Evolutionary conservation across 768 basidiomycete species (phyloP).

Genomic region (Auriscalpium vulgare): DNA sequence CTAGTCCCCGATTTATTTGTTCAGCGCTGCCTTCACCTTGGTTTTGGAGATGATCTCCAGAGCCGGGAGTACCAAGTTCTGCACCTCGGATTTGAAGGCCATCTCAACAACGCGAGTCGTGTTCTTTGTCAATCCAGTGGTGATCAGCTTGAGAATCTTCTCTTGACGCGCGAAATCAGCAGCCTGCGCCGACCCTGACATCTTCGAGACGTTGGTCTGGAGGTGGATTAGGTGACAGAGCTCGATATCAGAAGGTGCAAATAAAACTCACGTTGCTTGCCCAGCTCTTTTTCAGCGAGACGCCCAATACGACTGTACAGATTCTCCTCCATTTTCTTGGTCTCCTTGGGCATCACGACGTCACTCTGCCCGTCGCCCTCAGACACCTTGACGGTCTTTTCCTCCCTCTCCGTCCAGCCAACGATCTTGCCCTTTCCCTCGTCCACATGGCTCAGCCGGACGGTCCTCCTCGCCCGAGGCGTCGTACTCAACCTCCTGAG

Average conservation of each 20-base stretch:
- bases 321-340: conserved; percentile 76
- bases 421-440: too few species aligned
- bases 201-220: conserved; percentile 82
- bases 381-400: conserved; percentile 31
- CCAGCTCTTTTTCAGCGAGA: conserved; percentile 79
- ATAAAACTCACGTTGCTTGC: conserved; percentile 68
- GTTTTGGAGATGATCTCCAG: conserved; percentile 75
- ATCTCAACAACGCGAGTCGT: conserved; percentile 85
- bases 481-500: too few species aligned
- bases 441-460: too few species aligned
- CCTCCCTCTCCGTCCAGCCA: conserved; percentile 50
- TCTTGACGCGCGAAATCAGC: conserved; percentile 82
- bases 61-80: conserved; percentile 74
- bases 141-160: conserved; percentile 83
- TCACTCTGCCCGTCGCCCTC: conserved; percentile 46
- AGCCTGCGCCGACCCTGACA: conserved; percentile 63
- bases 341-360: conserved; percentile 62
- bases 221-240: neutral
- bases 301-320: conserved; percentile 71
- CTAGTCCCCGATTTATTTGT: conserved; percentile 72
- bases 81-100: conserved; percentile 80
- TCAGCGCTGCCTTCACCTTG: conserved; percentile 81
- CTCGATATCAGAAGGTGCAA: conserved; percentile 1
- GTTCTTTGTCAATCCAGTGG: conserved; percentile 78
- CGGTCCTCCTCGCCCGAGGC: too few species aligned